Base-by-base conservation (phyloP, 257 asterid species). In the Solanum sitiens region DNA sequence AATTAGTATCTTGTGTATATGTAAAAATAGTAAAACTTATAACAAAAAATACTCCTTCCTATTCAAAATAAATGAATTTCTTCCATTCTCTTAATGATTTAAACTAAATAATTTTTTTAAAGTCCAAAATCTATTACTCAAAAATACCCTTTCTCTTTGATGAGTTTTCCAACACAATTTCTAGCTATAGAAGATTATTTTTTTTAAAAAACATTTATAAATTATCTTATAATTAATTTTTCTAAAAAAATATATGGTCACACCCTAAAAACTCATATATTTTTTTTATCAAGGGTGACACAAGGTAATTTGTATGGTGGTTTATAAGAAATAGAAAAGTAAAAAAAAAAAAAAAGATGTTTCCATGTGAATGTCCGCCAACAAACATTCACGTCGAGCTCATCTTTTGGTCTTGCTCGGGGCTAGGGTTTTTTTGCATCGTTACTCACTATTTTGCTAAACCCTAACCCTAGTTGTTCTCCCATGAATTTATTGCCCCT, bases 321-420 rank as follows among this genome's bases (percentile, higher is more conserved):
- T 74, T 16, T 73, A 63, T 83, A 42, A 86, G 72, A 72, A 87
- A 59, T 4, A 76, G 15, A 27, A 27, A 27, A 27, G 30, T 37
- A 50, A 35, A 44, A 75, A 50, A 21, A 84, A 86, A 75, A 84
- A 84, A 4, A 87, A 89, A 53, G 87, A 91, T 75, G 89, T 87
- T 86, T 90, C 90, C 92, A 92, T 91, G 95, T 92, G 98, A 95
- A 94, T 94, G 94, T 92, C 91, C 91, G 89, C 94, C 93, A 95
- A 95, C 98, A 94, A 94, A 94, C 98, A 95, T 94, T 94, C 98
- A 94, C 96, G 98, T 95, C 84, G 96, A 94, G 89, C 92, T 92
- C 89, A 89, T 91, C 86, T 92, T 89, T 85, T 92, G 92, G 92
- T 88, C 91, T 85, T 85, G 92, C 88, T 93, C 89, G 92, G 93